These are phyloP conservation scores for Dryas drummondii DNA, from an alignment of 306 rosid species.

Conservation along the genomic window DNA sequence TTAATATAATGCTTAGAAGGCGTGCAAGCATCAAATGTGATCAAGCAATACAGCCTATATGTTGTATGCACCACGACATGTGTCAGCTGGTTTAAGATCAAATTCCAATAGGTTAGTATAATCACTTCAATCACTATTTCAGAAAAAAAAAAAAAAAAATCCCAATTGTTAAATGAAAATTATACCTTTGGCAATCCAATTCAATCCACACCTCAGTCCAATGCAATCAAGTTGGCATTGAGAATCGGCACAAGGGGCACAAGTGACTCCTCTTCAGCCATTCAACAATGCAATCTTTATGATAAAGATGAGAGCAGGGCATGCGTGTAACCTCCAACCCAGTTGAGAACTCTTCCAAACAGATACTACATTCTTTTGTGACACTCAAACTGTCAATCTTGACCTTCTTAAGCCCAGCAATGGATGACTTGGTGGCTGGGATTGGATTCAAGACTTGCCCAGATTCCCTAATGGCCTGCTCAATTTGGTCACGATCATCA, in stretches of 20 bases:
- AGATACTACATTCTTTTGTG: conserved; percentile 28
- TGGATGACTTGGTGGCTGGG: conserved; percentile 22
- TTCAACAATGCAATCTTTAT: conserved; percentile 36
- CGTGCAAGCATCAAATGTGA: neutral
- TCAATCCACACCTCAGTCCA: neutral
- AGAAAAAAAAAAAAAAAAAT: neutral
- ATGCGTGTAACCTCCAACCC: conserved; percentile 28
- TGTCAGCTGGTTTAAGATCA: conserved; percentile 5
- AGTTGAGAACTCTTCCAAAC: conserved; percentile 35
- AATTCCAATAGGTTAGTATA: neutral
- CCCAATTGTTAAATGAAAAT: neutral
- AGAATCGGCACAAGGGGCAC: conserved; percentile 38
- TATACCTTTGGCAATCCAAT: neutral
- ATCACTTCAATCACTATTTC: conserved; percentile 8
- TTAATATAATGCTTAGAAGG: no score
- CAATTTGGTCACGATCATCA: conserved; percentile 31
- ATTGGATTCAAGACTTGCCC: conserved; percentile 14
- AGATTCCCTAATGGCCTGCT: conserved; percentile 23
- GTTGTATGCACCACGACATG: neutral
- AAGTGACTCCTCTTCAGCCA: conserved; percentile 31
- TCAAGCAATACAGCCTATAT: neutral
- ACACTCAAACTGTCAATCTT: conserved; percentile 19
- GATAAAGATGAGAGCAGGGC: conserved; percentile 40
- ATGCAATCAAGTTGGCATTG: conserved; percentile 24
- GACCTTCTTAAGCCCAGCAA: conserved; percentile 27